Evolutionary conservation across 2,329 filamentous ascomycete genomes (phyloP).

Genomic region (Botryosphaeria dothidea): DNA sequence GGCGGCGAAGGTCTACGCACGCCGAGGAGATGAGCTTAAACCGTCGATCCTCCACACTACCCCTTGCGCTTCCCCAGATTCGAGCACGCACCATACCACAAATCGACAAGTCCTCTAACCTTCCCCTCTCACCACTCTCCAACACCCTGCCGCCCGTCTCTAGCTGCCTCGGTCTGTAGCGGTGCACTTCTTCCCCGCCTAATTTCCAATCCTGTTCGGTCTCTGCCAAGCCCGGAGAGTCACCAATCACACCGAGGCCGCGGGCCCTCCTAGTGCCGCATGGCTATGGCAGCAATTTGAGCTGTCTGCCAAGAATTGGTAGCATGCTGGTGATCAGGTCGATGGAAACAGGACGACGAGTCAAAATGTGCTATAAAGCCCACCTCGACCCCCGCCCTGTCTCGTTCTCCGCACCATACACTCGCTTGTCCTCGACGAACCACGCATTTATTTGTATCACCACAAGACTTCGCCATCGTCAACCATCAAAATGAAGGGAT

Average conservation of each 20-base stretch:
- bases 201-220: neutral
- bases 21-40: conserved; percentile 15
- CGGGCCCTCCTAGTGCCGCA: neutral
- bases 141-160: neutral
- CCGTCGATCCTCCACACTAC: conserved; percentile 17
- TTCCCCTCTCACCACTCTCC: conserved; percentile 6
- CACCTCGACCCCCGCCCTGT: neutral
- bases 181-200: neutral
- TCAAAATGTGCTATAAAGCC: neutral
- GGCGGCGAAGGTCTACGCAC: neutral
- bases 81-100: neutral
- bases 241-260: neutral
- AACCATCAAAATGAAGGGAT: conserved; percentile 1
- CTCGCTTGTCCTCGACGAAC: neutral
- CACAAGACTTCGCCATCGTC: neutral
- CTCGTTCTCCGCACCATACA: neutral
- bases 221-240: neutral
- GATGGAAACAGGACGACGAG: neutral
- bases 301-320: neutral
- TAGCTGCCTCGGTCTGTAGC: conserved; percentile 2
- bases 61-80: conserved; percentile 16
- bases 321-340: too few relatives aligned
- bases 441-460: neutral
- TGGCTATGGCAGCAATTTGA: neutral
- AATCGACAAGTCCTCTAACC: neutral